These are phyloP conservation scores for Dovyalis caffra DNA, from an alignment of 345 rosid species.

Conservation along the genomic window DNA sequence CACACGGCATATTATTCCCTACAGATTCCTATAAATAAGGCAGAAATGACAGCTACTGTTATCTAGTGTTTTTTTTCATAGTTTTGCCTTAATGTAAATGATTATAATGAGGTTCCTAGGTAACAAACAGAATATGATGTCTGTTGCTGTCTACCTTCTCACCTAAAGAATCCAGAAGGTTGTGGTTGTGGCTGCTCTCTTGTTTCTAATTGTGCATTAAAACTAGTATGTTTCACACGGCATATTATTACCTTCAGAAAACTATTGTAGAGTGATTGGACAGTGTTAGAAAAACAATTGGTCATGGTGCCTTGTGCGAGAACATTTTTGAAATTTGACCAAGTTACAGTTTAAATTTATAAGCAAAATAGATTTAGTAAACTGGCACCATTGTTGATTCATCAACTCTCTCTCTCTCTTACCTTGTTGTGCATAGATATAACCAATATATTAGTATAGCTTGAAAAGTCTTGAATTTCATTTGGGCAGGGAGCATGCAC, in stretches of 20 bases:
- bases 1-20: not conserved
- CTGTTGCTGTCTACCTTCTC: not conserved
- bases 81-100: not conserved
- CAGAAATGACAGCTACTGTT: not conserved
- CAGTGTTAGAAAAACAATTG: not conserved
- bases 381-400: not conserved
- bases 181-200: not conserved
- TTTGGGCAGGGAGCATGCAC: not conserved
- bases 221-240: not conserved
- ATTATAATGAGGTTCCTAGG: not conserved
- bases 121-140: not conserved
- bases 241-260: not conserved
- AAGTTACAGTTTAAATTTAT: conserved; percentile 1
- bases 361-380: not conserved
- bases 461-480: not conserved
- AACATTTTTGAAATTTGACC: not conserved
- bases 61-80: not conserved
- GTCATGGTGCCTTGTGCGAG: not conserved
- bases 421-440: not conserved
- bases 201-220: not conserved
- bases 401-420: not conserved
- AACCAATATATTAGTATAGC: not conserved
- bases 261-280: not conserved
- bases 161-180: not conserved
- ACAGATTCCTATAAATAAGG: not conserved